Conservation (phyloP, 1,139 yeast genomes). For the Pneumocystis sp. region DNA sequence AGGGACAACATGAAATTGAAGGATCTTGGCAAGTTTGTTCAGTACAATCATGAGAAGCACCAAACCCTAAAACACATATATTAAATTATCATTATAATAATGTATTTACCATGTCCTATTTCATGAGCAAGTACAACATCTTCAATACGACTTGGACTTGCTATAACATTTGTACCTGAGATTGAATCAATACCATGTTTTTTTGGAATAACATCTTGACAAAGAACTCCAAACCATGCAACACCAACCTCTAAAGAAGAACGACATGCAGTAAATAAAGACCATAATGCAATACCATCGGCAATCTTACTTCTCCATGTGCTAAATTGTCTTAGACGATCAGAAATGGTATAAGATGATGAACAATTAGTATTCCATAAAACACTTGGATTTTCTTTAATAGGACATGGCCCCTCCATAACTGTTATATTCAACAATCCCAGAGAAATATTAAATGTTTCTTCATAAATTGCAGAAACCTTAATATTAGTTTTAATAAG, state of each 20-base stretch:
- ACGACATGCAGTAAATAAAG: conserved; percentile 25
- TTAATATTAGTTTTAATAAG: neutral
- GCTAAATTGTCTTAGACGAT: conserved; percentile 22
- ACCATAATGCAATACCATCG: conserved; percentile 27
- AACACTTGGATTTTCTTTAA: conserved; percentile 13
- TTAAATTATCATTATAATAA: neutral
- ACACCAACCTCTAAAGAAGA: conserved; percentile 27
- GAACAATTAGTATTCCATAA: conserved; percentile 25
- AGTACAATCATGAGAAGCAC: conserved; percentile 32
- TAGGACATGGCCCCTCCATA: conserved; percentile 19
- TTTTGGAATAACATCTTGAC: conserved; percentile 18
- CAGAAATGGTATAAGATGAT: conserved; percentile 18
- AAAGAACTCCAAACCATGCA: conserved; percentile 28
- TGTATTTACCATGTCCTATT: conserved; percentile 22
- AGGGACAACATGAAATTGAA: conserved; percentile 9
- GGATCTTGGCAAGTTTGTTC: conserved; percentile 23
- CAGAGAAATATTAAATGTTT: conserved; percentile 26
- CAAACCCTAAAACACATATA: conserved; percentile 19
- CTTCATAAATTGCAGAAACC: conserved; percentile 23
- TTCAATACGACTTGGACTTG: conserved; percentile 22
- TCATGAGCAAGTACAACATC: conserved; percentile 30
- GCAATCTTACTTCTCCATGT: conserved; percentile 23
- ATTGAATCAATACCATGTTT: conserved; percentile 15
- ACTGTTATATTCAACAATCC: conserved; percentile 20
- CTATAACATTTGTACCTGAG: conserved; percentile 26